A percentile compares a stretch with the other conserved stretches of the same genome.
Conservation (phyloP, 2,329 filamentous ascomycete genomes). For the Botrytis medusae region DNA sequence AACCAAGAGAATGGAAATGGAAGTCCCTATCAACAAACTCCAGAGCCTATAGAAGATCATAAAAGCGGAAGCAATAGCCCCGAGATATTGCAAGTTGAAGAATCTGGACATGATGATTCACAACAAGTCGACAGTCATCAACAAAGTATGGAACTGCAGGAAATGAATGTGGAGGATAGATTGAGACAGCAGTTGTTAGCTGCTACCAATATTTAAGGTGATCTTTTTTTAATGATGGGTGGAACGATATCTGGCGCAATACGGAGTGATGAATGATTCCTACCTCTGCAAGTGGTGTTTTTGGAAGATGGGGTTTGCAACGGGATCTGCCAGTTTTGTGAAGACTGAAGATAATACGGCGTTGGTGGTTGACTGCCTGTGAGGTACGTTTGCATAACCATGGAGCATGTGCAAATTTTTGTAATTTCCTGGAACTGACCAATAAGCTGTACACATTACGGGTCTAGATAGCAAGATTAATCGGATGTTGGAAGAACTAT, state of each 20-base stretch:
- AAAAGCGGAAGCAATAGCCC: conserved; percentile 17
- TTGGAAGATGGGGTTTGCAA: not conserved
- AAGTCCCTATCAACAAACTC: conserved; percentile 9
- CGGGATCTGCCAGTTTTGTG: not conserved
- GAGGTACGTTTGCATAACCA: not conserved
- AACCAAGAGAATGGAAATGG: conserved; percentile 15
- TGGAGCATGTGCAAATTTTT: not conserved
- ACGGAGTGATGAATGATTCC: not conserved
- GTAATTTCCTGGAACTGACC: not conserved
- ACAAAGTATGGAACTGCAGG: conserved; percentile 10
- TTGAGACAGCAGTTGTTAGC: conserved; percentile 18
- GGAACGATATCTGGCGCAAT: not conserved
- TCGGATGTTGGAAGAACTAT: not conserved
- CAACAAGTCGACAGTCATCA: not conserved
- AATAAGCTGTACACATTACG: not conserved
- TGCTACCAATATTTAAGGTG: conserved; percentile 4
- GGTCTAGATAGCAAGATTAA: not conserved
- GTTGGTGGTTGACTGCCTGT: not conserved
- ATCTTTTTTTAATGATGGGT: not conserved
- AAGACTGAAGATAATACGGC: not conserved
- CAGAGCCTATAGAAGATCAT: conserved; percentile 9
- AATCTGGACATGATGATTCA: conserved; percentile 18
- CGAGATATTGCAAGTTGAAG: conserved; percentile 28
- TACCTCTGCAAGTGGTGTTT: not conserved
- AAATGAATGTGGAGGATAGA: conserved; percentile 21